Conservation (phyloP, 331 rosid species). For the Acacia concinna region DNA sequence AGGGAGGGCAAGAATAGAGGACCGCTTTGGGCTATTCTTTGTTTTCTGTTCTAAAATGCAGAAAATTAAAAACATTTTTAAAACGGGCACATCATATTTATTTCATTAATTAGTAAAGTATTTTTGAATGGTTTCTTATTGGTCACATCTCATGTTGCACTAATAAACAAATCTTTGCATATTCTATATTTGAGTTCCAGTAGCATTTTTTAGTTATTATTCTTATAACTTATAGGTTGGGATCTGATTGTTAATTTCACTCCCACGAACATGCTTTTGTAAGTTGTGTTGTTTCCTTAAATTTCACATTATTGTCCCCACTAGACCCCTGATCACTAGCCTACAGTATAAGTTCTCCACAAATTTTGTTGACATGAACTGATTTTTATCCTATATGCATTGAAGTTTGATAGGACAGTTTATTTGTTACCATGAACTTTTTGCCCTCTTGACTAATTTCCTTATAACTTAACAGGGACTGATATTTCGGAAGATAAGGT, state of each 20-base stretch:
- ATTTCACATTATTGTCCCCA: constrained; percentile 1
- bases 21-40: background rate
- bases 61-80: background rate
- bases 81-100: background rate
- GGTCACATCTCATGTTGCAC: background rate
- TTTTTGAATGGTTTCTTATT: background rate
- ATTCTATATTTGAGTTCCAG: background rate
- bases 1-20: background rate
- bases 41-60: background rate
- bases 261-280: background rate
- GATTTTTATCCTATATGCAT: background rate
- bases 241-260: background rate
- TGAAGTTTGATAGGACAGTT: background rate
- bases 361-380: background rate
- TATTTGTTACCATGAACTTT: background rate
- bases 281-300: background rate
- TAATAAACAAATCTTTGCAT: background rate
- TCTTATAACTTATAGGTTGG: background rate
- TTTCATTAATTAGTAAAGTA: background rate
- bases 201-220: background rate
- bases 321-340: background rate
- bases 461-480: constrained; percentile 54
- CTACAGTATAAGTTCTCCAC: background rate
- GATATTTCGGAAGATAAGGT: constrained; percentile 64
- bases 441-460: background rate